A percentile compares a stretch with the other conserved stretches of the same genome.
phyloP scores from a whole-genome alignment of 2,329 filamentous ascomycete species.

The Canariomyces notabilis region DNA sequence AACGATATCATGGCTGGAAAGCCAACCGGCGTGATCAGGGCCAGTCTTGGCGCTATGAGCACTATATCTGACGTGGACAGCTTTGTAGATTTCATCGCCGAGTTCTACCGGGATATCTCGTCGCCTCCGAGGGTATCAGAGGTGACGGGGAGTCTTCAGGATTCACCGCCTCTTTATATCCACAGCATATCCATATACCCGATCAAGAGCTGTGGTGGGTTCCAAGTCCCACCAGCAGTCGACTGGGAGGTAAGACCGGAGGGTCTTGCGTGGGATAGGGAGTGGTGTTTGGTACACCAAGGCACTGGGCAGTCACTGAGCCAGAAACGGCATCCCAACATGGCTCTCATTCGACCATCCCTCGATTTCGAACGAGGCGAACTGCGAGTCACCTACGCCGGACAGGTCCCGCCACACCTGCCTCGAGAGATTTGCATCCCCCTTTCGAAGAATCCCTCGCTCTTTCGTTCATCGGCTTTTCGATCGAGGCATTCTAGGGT shows the following conservation, averaged over 20 bases:
- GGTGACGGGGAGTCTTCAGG: not conserved
- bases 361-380: slow-evolving; percentile 66
- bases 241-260: slow-evolving; percentile 75
- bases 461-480: slow-evolving; percentile 42
- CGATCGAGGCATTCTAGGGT: slow-evolving; percentile 58
- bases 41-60: slow-evolving; percentile 88
- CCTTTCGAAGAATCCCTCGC: slow-evolving; percentile 60
- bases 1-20: slow-evolving; percentile 79
- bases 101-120: slow-evolving; percentile 52
- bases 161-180: slow-evolving; percentile 41
- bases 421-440: slow-evolving; percentile 48
- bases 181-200: slow-evolving; percentile 73
- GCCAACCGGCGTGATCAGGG: slow-evolving; percentile 79
- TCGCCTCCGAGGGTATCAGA: not conserved
- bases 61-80: slow-evolving; percentile 65
- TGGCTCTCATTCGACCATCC: slow-evolving; percentile 74
- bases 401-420: slow-evolving; percentile 23
- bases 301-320: slow-evolving; percentile 79
- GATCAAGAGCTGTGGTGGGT: slow-evolving; percentile 90
- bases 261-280: slow-evolving; percentile 88
- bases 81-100: slow-evolving; percentile 66
- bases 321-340: slow-evolving; percentile 82
- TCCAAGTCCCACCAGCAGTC: slow-evolving; percentile 56
- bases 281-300: slow-evolving; percentile 90
- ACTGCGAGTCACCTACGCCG: slow-evolving; percentile 55